Evolutionary conservation across 2,329 filamentous ascomycete genomes (phyloP).

Genomic region (Chlorencoelia australis): DNA sequence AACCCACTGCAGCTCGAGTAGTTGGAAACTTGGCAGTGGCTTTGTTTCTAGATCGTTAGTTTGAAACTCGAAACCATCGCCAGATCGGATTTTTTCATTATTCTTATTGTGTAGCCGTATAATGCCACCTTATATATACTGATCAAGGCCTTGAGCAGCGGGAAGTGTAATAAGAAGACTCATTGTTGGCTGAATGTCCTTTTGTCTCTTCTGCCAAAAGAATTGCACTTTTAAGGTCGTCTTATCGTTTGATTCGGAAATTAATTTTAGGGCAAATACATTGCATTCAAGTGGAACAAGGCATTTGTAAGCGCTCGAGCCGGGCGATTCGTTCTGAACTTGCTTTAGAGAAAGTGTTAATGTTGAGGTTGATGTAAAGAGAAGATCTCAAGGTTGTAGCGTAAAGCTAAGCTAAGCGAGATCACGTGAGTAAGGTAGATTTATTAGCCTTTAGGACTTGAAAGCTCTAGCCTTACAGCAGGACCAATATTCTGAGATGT

Average conservation of each 20-base stretch:
- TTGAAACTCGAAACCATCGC: conserved; percentile 9
- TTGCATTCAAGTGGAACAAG: no score
- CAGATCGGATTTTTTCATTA: conserved; percentile 11
- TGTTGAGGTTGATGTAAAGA: no score
- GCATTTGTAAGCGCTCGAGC: no score
- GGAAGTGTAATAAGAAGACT: conserved; percentile 9
- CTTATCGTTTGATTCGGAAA: conserved; percentile 8
- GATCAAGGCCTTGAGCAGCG: conserved; percentile 8
- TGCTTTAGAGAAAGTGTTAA: no score
- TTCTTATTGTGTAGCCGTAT: conserved; percentile 25
- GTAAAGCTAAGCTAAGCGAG: no score
- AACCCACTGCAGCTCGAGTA: conserved; percentile 9
- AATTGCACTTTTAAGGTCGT: conserved; percentile 11
- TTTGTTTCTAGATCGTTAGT: conserved; percentile 6
- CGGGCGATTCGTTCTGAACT: no score
- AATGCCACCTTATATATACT: conserved; percentile 2
- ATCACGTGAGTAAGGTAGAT: no score
- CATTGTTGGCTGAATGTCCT: conserved; percentile 3
- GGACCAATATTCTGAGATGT: no score
- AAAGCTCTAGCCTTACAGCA: no score
- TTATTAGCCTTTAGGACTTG: no score
- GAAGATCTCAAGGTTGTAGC: no score
- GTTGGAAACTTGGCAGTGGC: conserved; percentile 7
- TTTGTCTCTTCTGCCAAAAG: conserved; percentile 12
- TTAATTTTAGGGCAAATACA: conserved; percentile 13